phyloP scores from a whole-genome alignment of 495 filamentous ascomycete genomes.

The Talaromyces adpressus region DNA sequence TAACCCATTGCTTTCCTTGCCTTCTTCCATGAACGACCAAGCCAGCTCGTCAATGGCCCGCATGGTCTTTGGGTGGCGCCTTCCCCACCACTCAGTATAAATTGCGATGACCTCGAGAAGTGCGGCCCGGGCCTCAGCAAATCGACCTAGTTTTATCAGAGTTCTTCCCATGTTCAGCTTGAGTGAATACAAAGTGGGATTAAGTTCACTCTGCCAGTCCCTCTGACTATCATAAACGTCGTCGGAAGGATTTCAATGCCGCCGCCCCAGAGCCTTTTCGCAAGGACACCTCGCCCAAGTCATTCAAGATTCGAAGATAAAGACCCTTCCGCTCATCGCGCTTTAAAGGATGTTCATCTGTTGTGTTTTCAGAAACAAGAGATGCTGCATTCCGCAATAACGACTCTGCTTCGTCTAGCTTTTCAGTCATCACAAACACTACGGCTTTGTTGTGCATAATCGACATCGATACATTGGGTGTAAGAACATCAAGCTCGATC shows the following conservation, averaged over 20 bases:
- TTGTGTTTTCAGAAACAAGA: neutral
- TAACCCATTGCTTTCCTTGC: neutral
- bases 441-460: neutral
- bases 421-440: neutral
- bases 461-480: neutral
- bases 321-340: neutral
- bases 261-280: neutral
- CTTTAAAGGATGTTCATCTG: neutral
- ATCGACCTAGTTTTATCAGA: neutral
- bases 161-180: constrained; percentile 7
- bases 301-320: neutral
- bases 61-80: neutral
- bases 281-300: neutral
- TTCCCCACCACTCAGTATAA: constrained; percentile 6
- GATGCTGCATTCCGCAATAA: neutral
- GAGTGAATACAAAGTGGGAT: neutral
- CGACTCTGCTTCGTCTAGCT: neutral
- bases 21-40: neutral
- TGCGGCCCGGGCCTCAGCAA: neutral
- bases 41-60: constrained; percentile 5
- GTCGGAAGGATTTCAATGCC: neutral
- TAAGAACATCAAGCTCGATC: neutral
- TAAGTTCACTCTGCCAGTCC: neutral
- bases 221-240: neutral
- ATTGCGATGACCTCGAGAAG: constrained; percentile 3